Percentiles rank a stretch among this genome's conserved stretches.
phyloP scores from a whole-genome alignment of 2,329 filamentous ascomycete genomes.

The Sporothrix phasma region DNA sequence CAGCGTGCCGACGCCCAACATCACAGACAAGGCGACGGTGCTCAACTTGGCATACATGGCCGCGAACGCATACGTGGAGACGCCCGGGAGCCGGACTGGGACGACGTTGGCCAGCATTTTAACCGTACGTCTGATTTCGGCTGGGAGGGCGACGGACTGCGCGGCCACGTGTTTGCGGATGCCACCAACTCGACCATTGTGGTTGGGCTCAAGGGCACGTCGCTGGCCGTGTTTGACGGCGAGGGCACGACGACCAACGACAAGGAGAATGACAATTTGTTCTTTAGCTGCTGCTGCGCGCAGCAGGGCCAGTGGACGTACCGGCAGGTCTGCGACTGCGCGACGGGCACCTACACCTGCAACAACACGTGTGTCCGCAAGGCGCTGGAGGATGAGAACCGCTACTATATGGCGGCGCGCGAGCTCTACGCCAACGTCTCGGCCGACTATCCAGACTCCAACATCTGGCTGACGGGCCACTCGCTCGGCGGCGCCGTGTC shows the following conservation, averaged over 20 bases:
- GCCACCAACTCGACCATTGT: slow-evolving; percentile 77
- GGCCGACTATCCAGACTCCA: slow-evolving; percentile 70
- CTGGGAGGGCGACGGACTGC: slow-evolving; percentile 79
- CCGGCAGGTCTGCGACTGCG: slow-evolving; percentile 89
- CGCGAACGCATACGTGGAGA: slow-evolving; percentile 75
- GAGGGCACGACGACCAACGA: slow-evolving; percentile 94
- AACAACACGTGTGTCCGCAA: slow-evolving; percentile 81
- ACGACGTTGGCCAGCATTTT: slow-evolving; percentile 67
- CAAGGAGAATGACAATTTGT: slow-evolving; percentile 95
- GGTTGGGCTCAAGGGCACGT: slow-evolving; percentile 87
- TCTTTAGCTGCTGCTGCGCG: slow-evolving; percentile 95
- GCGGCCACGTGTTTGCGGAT: slow-evolving; percentile 88
- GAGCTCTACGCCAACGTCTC: slow-evolving; percentile 91
- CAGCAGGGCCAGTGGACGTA: slow-evolving; percentile 86
- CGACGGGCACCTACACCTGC: slow-evolving; percentile 75
- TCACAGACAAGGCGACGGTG: slow-evolving; percentile 77
- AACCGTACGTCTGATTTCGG: slow-evolving; percentile 86
- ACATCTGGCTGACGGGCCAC: slow-evolving; percentile 85
- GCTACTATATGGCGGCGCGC: slow-evolving; percentile 81
- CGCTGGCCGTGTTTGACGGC: slow-evolving; percentile 87
- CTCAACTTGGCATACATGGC: slow-evolving; percentile 81
- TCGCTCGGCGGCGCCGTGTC: slow-evolving; percentile 85
- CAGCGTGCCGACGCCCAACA: slow-evolving; percentile 65
- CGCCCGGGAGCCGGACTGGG: slow-evolving; percentile 67
- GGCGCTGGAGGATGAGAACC: slow-evolving; percentile 69